Evolutionary conservation across 2,329 filamentous ascomycete genomes (phyloP).

Genomic region (Penicillium sumatraense): DNA sequence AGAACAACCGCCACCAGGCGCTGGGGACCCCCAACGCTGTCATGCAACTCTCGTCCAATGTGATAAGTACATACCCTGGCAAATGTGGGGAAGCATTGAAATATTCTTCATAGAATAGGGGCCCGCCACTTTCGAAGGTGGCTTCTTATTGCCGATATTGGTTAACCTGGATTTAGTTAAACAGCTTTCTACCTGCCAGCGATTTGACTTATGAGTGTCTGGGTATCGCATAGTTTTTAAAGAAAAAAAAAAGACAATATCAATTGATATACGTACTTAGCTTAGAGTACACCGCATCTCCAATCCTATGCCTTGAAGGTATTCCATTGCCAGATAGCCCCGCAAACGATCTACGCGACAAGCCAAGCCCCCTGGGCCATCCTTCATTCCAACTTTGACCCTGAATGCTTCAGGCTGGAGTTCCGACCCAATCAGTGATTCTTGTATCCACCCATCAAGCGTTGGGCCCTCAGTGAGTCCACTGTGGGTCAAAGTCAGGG

Average conservation of each 20-base stretch:
- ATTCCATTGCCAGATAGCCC: not conserved
- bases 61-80: not conserved
- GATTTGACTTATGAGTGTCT: too few relatives aligned
- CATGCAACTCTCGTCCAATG: not conserved
- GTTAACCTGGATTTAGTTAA: not conserved
- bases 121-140: not conserved
- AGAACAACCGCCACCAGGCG: not conserved
- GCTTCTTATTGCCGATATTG: not conserved
- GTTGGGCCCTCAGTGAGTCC: not conserved
- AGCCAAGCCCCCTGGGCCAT: constrained; percentile 4
- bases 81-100: not conserved
- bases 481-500: not conserved
- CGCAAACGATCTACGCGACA: not conserved
- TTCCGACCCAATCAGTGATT: constrained; percentile 1
- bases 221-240: too few relatives aligned
- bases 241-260: too few relatives aligned
- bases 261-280: not conserved
- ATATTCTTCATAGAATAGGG: not conserved
- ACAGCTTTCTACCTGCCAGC: too few relatives aligned
- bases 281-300: not conserved
- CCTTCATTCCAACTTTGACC: constrained; percentile 14
- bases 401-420: constrained; percentile 5
- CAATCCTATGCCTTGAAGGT: too few relatives aligned
- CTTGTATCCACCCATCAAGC: not conserved
- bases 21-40: not conserved